phyloP scores from a whole-genome alignment of 768 basidiomycete species.

The Gymnopilus dilepis region DNA sequence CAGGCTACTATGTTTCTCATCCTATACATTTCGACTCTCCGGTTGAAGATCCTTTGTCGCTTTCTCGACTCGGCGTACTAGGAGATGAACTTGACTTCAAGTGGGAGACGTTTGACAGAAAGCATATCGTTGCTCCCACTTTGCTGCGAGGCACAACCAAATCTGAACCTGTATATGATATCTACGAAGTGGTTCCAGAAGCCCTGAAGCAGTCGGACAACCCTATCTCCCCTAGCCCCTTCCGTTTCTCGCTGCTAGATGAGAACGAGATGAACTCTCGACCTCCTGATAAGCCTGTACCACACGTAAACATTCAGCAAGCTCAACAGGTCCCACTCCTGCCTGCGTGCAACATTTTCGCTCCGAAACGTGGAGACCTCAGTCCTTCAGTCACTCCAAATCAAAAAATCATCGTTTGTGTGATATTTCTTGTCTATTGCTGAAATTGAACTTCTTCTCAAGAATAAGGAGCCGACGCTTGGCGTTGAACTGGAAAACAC shows the following conservation, averaged over 20 bases:
- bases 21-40: constrained; percentile 58
- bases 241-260: constrained; percentile 31
- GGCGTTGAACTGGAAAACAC: not conserved
- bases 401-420: not conserved
- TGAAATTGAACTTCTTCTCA: too few relatives aligned
- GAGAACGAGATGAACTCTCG: constrained; percentile 1
- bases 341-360: constrained; percentile 42
- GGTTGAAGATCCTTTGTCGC: constrained; percentile 50
- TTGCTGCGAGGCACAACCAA: constrained; percentile 17
- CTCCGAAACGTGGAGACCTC: constrained; percentile 36
- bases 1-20: constrained; percentile 38
- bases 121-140: constrained; percentile 22
- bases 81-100: constrained; percentile 53
- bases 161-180: not conserved
- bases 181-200: too few relatives aligned
- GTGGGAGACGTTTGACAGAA: constrained; percentile 58
- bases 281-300: not conserved
- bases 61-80: constrained; percentile 42
- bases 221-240: constrained; percentile 28
- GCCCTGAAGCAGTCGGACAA: not conserved
- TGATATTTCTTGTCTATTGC: not conserved
- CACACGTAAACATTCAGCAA: not conserved
- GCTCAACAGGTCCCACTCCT: constrained; percentile 2
- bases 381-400: not conserved
- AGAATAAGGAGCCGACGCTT: too few relatives aligned